phyloP scores from a whole-genome alignment of 768 basidiomycete genomes.

The Omphalotus guepiniiformis region DNA sequence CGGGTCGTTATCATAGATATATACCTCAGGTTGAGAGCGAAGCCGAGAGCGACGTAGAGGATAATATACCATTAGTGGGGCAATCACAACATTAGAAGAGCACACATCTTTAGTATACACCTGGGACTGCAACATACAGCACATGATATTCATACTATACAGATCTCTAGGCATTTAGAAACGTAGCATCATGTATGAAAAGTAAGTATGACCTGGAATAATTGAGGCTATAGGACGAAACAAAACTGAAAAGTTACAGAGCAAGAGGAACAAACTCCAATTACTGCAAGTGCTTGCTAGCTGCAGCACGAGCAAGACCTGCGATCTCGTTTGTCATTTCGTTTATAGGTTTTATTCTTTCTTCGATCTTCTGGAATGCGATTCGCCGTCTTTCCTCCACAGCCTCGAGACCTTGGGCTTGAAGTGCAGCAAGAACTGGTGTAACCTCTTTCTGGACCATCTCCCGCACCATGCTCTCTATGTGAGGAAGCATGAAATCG shows the following conservation, averaged over 20 bases:
- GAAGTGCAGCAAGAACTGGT: not conserved
- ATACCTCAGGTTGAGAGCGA: conserved; percentile 51
- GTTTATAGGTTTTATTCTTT: not conserved
- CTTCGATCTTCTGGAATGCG: not conserved
- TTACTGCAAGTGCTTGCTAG: too few species aligned
- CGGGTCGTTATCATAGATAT: conserved; percentile 65
- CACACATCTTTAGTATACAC: not conserved
- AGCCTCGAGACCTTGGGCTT: not conserved
- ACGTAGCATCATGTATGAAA: not conserved
- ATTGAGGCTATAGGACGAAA: not conserved
- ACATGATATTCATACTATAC: not conserved
- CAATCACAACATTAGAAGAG: too few species aligned
- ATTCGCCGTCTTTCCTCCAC: not conserved
- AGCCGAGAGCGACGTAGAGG: conserved; percentile 38
- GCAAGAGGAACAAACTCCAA: not conserved
- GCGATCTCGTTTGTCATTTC: not conserved
- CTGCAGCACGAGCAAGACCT: not conserved
- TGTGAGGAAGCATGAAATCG: not conserved
- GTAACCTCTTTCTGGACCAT: conserved; percentile 2
- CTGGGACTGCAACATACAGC: too few species aligned
- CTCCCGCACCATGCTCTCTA: not conserved
- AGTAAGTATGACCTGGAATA: not conserved
- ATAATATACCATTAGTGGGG: conserved; percentile 2
- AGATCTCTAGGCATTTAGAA: too few species aligned
- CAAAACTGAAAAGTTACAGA: not conserved